phyloP scores from a whole-genome alignment of 345 rosid species.

The Gossypium stocksii region DNA sequence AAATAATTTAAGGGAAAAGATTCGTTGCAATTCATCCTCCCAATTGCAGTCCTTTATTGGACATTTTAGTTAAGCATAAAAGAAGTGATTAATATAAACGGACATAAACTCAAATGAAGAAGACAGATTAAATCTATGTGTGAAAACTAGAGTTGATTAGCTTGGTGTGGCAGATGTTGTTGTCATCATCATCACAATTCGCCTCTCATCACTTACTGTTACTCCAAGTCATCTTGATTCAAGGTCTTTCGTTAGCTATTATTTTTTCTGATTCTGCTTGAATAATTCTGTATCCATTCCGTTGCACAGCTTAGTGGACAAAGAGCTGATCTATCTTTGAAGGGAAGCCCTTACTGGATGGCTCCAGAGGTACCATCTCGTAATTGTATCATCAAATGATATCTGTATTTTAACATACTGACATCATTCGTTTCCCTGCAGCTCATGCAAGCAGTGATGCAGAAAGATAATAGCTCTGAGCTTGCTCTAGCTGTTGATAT shows the following conservation, averaged over 20 bases:
- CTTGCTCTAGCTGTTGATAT: constrained; percentile 91
- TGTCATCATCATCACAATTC: not conserved
- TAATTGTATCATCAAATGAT: not conserved
- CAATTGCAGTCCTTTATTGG: not conserved
- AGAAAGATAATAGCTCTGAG: constrained; percentile 66
- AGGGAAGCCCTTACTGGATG: constrained; percentile 99
- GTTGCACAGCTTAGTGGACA: constrained; percentile 76
- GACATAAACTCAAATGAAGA: not conserved
- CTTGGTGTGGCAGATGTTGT: not conserved
- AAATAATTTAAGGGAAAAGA: not conserved
- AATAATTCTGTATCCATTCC: constrained; percentile 11
- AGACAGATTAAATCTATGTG: not conserved
- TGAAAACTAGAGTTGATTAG: not conserved
- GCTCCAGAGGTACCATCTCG: constrained; percentile 80
- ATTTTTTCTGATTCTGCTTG: constrained; percentile 1
- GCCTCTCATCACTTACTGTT: too few relatives aligned
- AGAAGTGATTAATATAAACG: not conserved
- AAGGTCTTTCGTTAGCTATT: not conserved
- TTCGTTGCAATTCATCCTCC: not conserved
- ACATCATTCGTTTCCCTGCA: constrained; percentile 28
- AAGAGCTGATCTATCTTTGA: constrained; percentile 81
- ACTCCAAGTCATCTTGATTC: too few relatives aligned
- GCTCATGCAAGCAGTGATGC: constrained; percentile 92
- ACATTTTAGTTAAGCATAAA: not conserved
- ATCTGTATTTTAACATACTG: constrained; percentile 19